Conservation (phyloP, 352 stramenopile species). For the Phytopythium sindhum region DNA sequence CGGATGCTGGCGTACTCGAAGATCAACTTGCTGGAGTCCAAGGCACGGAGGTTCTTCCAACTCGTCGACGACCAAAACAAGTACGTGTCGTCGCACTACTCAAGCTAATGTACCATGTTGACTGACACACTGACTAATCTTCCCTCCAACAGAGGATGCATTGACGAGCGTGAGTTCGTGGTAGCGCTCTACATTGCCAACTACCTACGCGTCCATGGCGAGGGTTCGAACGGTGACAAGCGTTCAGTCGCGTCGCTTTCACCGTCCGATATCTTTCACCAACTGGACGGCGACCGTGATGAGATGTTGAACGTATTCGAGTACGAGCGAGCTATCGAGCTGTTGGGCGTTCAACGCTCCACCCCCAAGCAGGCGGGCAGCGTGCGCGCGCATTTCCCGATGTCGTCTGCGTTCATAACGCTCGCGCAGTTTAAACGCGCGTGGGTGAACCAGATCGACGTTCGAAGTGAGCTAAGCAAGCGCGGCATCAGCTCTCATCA, state of each 20-base stretch:
- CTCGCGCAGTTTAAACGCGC: constrained; percentile 55
- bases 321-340: constrained; percentile 56
- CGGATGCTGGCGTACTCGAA: constrained; percentile 73
- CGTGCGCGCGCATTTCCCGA: constrained; percentile 31
- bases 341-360: constrained; percentile 29
- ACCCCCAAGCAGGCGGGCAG: constrained; percentile 15
- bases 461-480: constrained; percentile 37
- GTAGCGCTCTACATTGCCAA: constrained; percentile 74
- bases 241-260: constrained; percentile 24
- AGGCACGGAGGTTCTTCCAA: constrained; percentile 65
- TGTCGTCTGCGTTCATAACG: constrained; percentile 25
- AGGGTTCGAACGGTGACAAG: background rate
- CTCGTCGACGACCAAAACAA: constrained; percentile 74
- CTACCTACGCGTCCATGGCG: constrained; percentile 33
- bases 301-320: constrained; percentile 60
- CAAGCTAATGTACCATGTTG: background rate
- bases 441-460: constrained; percentile 50
- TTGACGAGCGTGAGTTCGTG: constrained; percentile 75
- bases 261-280: constrained; percentile 55
- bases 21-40: constrained; percentile 62
- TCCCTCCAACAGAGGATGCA: constrained; percentile 36
- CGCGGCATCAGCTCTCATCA: constrained; percentile 18
- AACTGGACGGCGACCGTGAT: constrained; percentile 59
- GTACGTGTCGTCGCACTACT: constrained; percentile 16
- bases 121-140: background rate